phyloP scores from a whole-genome alignment of 495 filamentous ascomycete species.

The Haplographium delicatum region DNA sequence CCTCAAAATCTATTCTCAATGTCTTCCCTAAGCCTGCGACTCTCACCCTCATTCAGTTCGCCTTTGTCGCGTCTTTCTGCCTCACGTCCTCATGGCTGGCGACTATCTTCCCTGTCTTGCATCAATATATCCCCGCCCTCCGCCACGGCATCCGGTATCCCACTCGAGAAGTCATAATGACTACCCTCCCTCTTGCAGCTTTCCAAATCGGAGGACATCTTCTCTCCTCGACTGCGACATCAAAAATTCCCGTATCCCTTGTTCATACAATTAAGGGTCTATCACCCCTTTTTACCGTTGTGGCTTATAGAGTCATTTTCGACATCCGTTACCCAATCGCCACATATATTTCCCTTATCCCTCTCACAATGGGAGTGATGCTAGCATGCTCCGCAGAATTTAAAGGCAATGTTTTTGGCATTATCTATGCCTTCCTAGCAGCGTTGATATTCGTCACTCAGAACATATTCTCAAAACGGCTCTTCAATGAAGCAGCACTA shows the following conservation, averaged over 20 bases:
- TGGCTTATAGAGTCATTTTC: slow-evolving; percentile 87
- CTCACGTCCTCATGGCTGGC: slow-evolving; percentile 70
- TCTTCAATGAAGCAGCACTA: slow-evolving; percentile 92
- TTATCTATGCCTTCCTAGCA: slow-evolving; percentile 78
- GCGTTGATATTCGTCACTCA: slow-evolving; percentile 96
- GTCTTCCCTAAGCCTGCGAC: slow-evolving; percentile 89
- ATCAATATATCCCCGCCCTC: slow-evolving; percentile 66
- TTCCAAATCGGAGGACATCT: slow-evolving; percentile 96
- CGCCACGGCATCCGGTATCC: slow-evolving; percentile 78
- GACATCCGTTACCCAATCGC: slow-evolving; percentile 78
- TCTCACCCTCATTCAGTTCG: slow-evolving; percentile 92
- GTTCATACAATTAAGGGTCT: slow-evolving; percentile 99
- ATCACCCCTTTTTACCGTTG: slow-evolving; percentile 90
- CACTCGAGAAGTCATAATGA: slow-evolving; percentile 74
- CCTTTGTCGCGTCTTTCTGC: slow-evolving; percentile 87
- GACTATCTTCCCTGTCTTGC: slow-evolving; percentile 59
- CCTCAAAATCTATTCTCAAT: slow-evolving; percentile 94
- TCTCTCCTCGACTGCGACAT: slow-evolving; percentile 84
- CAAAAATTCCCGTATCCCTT: slow-evolving; percentile 90
- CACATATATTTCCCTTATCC: slow-evolving; percentile 90
- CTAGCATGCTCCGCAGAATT: slow-evolving; percentile 90
- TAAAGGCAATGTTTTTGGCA: slow-evolving; percentile 79
- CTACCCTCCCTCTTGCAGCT: slow-evolving; percentile 80
- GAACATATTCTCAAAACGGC: slow-evolving; percentile 96
- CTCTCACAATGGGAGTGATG: slow-evolving; percentile 88